phyloP scores from a whole-genome alignment of 140 eudicot species.

The Senecio squalidus region DNA sequence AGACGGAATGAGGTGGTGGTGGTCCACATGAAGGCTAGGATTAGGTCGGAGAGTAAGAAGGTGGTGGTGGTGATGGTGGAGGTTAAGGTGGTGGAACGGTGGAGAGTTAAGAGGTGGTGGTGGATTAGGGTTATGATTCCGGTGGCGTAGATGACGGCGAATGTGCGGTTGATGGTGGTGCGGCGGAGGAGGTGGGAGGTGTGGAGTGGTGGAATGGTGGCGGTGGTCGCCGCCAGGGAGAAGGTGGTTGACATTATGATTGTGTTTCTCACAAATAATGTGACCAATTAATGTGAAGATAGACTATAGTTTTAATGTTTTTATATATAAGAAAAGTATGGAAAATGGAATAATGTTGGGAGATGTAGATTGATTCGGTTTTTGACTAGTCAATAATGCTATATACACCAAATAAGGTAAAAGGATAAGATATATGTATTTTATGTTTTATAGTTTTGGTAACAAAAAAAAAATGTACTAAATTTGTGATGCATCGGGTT shows the following conservation, averaged over 20 bases:
- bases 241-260: slow-evolving; percentile 23
- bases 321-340: slow-evolving; percentile 8
- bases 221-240: too few relatives aligned
- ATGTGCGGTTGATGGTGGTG: slow-evolving; percentile 30
- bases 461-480: too few relatives aligned
- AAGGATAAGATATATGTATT: not conserved
- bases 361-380: not conserved
- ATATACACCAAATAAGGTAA: not conserved
- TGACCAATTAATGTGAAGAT: slow-evolving; percentile 9
- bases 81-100: slow-evolving; percentile 23
- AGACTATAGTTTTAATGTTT: too few relatives aligned
- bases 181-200: slow-evolving; percentile 24
- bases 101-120: slow-evolving; percentile 39
- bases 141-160: slow-evolving; percentile 30
- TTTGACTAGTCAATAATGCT: not conserved
- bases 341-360: not conserved
- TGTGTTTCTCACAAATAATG: not conserved
- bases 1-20: slow-evolving; percentile 44
- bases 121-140: slow-evolving; percentile 32
- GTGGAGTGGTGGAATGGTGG: slow-evolving; percentile 27
- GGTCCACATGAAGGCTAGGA: slow-evolving; percentile 50
- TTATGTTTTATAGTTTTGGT: too few relatives aligned
- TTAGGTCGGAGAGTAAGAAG: slow-evolving; percentile 33
- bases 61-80: slow-evolving; percentile 20
- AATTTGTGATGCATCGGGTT: too few relatives aligned